Percentiles rank a stretch among this genome's conserved stretches.
phyloP scores from a whole-genome alignment of 2,329 filamentous ascomycete species.

The Torrubiella hemipterigena region DNA sequence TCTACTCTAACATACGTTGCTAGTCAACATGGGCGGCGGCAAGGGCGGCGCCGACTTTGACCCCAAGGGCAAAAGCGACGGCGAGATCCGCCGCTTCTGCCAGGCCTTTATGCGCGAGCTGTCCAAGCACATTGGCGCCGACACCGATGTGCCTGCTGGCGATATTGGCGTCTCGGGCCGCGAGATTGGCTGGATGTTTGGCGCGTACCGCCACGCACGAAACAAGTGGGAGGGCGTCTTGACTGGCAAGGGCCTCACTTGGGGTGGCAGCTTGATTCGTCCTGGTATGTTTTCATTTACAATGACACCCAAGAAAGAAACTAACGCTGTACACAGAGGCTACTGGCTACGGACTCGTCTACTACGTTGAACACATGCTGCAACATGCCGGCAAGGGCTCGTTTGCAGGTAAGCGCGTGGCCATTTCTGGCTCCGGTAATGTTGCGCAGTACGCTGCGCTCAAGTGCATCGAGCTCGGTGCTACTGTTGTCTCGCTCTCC shows the following conservation, averaged over 20 bases:
- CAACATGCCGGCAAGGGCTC: conserved; percentile 75
- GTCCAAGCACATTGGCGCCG: conserved; percentile 87
- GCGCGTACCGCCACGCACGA: conserved; percentile 76
- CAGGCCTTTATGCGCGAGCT: conserved; percentile 93
- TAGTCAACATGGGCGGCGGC: conserved; percentile 75
- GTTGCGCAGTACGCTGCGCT: conserved; percentile 96
- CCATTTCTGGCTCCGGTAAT: conserved; percentile 94
- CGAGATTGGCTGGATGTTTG: conserved; percentile 92
- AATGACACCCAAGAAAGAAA: conserved; percentile 5
- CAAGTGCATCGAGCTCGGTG: conserved; percentile 93
- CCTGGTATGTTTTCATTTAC: conserved; percentile 34
- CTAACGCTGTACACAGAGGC: conserved; percentile 48
- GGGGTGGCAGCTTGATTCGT: conserved; percentile 89
- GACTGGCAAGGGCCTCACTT: conserved; percentile 86
- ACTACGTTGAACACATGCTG: conserved; percentile 96
- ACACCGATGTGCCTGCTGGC: conserved; percentile 92
- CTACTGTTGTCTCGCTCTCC: conserved; percentile 81
- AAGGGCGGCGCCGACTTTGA: conserved; percentile 98
- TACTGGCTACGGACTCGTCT: conserved; percentile 91
- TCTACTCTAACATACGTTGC: no score
- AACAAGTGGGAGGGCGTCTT: conserved; percentile 94
- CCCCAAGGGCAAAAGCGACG: conserved; percentile 96
- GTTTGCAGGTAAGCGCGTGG: conserved; percentile 84
- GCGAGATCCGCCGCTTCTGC: conserved; percentile 96
- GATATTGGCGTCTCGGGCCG: conserved; percentile 90